A percentile compares a stretch with the other conserved stretches of the same genome.
Conservation (phyloP, 805 yeast species). For the Pichia heedii region DNA sequence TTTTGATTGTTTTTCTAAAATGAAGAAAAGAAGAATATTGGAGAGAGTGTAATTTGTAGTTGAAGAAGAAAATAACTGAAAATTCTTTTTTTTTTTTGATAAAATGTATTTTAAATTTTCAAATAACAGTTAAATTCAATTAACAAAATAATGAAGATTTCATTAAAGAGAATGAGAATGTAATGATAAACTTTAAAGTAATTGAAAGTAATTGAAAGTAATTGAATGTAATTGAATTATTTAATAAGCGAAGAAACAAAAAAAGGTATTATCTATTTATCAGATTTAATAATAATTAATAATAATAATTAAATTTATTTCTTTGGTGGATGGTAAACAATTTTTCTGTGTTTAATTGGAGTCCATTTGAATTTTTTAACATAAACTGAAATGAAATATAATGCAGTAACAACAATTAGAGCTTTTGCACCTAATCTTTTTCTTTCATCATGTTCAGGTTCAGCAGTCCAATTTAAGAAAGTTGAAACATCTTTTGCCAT, state of each 20-base stretch:
- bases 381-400: conserved; percentile 79
- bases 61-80: too few species aligned
- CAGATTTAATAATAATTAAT: neutral
- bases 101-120: too few species aligned
- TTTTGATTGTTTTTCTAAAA: too few species aligned
- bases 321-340: conserved; percentile 87
- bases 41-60: too few species aligned
- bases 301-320: conserved; percentile 30
- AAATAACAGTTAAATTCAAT: too few species aligned
- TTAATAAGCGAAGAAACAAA: neutral
- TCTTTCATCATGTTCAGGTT: conserved; percentile 98
- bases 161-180: too few species aligned
- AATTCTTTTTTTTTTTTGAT: too few species aligned
- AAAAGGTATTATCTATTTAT: neutral
- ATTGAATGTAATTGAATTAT: neutral
- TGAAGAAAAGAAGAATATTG: too few species aligned
- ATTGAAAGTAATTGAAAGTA: neutral
- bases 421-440: conserved; percentile 96
- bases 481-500: conserved; percentile 98
- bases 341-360: conserved; percentile 89
- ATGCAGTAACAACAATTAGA: conserved; percentile 62
- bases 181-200: too few species aligned
- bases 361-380: conserved; percentile 98
- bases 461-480: conserved; percentile 96
- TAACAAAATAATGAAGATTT: too few species aligned